Conservation (phyloP, 352 stramenopile species). For the Phytopythium helicoides region DNA sequence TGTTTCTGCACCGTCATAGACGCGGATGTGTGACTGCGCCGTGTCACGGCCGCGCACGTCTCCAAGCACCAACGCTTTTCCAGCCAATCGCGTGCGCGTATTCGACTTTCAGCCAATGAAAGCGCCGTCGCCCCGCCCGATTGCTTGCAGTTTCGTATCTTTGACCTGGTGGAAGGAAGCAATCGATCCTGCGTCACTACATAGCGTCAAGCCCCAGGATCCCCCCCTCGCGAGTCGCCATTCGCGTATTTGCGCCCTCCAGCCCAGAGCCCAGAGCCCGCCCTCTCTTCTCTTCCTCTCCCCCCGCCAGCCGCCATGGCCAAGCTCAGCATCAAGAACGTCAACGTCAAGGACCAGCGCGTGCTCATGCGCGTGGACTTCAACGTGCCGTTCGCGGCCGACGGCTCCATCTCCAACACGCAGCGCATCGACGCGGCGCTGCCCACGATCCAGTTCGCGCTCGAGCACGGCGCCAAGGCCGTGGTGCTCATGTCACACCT, state of each 20-base stretch:
- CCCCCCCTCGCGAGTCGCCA: too few relatives aligned
- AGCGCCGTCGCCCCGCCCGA: too few relatives aligned
- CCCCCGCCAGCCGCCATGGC: constrained; percentile 33
- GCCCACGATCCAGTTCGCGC: constrained; percentile 92
- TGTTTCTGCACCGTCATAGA: too few relatives aligned
- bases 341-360: constrained; percentile 90
- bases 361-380: constrained; percentile 98
- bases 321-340: constrained; percentile 72
- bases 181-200: too few relatives aligned
- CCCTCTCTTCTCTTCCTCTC: constrained; percentile 12
- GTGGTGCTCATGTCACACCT: constrained; percentile 99
- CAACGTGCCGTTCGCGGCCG: constrained; percentile 98
- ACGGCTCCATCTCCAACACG: constrained; percentile 94
- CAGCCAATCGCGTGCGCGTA: too few relatives aligned
- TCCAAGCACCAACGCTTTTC: too few relatives aligned
- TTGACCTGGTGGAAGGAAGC: too few relatives aligned
- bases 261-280: background rate
- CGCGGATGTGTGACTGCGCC: too few relatives aligned
- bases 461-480: constrained; percentile 94
- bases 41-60: too few relatives aligned
- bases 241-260: constrained; percentile 3
- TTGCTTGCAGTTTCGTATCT: too few relatives aligned
- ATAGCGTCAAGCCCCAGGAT: too few relatives aligned
- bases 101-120: too few relatives aligned
- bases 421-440: constrained; percentile 95